Percentiles rank a stretch among this genome's conserved stretches.
phyloP scores from a whole-genome alignment of 441 rosid genomes.

The Jatropha podagrica region DNA sequence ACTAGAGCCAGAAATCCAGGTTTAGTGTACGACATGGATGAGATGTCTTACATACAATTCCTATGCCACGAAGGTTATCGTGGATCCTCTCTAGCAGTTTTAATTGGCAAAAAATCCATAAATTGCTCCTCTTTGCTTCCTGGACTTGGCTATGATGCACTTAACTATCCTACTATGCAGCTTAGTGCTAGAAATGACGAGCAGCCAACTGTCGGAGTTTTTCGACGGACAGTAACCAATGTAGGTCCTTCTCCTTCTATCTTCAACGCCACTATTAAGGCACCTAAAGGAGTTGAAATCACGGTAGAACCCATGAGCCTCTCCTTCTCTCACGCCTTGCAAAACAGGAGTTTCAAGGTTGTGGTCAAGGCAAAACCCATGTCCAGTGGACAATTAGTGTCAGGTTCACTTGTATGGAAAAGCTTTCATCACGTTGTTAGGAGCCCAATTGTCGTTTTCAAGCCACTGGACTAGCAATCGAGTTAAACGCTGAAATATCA shows the following conservation, averaged over 20 bases:
- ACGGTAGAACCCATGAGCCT: constrained; percentile 54
- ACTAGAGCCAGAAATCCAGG: constrained; percentile 68
- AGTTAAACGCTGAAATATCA: neutral
- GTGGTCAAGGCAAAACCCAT: constrained; percentile 53
- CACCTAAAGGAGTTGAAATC: constrained; percentile 61
- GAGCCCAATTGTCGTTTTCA: constrained; percentile 61
- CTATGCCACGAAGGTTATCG: constrained; percentile 70
- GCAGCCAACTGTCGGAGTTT: constrained; percentile 30
- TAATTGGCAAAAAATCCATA: constrained; percentile 49
- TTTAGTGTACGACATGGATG: constrained; percentile 65
- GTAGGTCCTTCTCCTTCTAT: constrained; percentile 48
- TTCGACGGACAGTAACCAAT: constrained; percentile 60
- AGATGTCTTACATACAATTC: constrained; percentile 56
- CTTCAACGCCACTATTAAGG: constrained; percentile 43
- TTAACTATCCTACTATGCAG: constrained; percentile 84
- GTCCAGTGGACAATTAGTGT: constrained; percentile 39
- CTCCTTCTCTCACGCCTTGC: constrained; percentile 43
- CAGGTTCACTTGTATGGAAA: constrained; percentile 69
- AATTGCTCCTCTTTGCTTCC: constrained; percentile 54
- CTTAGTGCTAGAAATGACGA: constrained; percentile 41
- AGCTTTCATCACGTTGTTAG: constrained; percentile 57
- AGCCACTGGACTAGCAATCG: constrained; percentile 24
- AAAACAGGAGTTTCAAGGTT: constrained; percentile 71
- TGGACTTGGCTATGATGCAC: constrained; percentile 61
- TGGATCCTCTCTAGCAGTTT: constrained; percentile 50